Conservation (phyloP, 1,139 yeast species). For the Geotrichum candidum region DNA sequence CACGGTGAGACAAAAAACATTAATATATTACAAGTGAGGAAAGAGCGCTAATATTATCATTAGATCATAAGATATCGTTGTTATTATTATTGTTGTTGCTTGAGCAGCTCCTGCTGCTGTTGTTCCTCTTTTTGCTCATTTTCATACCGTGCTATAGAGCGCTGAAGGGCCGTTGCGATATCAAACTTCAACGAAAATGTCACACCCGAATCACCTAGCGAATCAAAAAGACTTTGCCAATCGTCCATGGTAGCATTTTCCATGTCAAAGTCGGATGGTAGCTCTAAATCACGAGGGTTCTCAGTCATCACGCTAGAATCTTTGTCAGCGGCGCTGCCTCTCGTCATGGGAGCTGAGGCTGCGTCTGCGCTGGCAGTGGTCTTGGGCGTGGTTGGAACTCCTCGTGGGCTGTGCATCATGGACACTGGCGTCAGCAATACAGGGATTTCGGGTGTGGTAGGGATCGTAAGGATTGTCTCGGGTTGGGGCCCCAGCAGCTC, state of each 20-base stretch:
- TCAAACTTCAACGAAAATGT: constrained; percentile 18
- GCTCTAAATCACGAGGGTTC: not conserved
- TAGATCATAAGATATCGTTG: no score
- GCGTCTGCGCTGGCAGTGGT: no score
- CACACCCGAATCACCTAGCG: constrained; percentile 16
- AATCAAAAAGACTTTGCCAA: constrained; percentile 15
- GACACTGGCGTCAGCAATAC: no score
- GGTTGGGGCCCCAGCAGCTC: no score
- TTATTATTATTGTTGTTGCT: not conserved
- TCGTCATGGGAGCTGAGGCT: not conserved
- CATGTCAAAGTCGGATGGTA: not conserved
- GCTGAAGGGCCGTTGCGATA: constrained; percentile 16
- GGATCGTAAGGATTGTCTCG: no score
- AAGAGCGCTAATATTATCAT: no score
- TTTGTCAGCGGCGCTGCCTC: not conserved
- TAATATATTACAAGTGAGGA: no score
- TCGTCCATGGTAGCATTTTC: constrained; percentile 1
- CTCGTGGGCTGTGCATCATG: no score
- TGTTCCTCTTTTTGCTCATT: constrained; percentile 3
- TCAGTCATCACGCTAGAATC: no score
- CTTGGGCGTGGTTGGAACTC: no score
- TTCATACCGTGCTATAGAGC: constrained; percentile 10
- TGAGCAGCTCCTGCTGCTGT: not conserved
- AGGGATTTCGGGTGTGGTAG: no score
- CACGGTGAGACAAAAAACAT: no score